phyloP scores from a whole-genome alignment of 176 grass and related monocot genomes.

The Miscanthus lutarioriparius region DNA sequence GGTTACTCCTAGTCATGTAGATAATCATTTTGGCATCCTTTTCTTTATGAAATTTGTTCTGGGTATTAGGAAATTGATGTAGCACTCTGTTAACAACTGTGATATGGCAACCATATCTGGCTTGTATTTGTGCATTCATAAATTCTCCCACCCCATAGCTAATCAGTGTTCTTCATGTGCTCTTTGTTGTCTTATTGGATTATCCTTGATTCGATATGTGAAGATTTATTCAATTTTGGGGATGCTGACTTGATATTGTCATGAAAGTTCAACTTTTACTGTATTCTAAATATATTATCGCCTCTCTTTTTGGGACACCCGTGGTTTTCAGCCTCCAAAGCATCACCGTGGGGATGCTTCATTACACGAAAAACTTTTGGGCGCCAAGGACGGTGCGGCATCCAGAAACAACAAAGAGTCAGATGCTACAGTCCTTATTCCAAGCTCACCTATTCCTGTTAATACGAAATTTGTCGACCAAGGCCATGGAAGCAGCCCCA shows the following conservation, averaged over 20 bases:
- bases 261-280: not conserved
- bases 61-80: not conserved
- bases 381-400: conserved; percentile 34
- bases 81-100: not conserved
- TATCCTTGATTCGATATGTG: not conserved
- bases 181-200: not conserved
- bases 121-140: not conserved
- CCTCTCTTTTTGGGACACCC: not conserved
- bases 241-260: not conserved
- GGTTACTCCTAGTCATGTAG: conserved; percentile 15
- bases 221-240: not conserved
- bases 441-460: conserved; percentile 81
- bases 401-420: conserved; percentile 25
- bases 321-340: conserved; percentile 44
- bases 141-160: not conserved
- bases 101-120: not conserved
- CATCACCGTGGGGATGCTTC: conserved; percentile 46
- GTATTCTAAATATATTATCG: not conserved
- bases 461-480: conserved; percentile 27
- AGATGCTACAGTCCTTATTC: conserved; percentile 37
- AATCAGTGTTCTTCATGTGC: not conserved
- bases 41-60: not conserved
- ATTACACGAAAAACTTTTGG: conserved; percentile 49
- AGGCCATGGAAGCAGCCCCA: conserved; percentile 26
- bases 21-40: not conserved